Conservation (phyloP, 495 filamentous ascomycete species). For the Bombardia bombarda region DNA sequence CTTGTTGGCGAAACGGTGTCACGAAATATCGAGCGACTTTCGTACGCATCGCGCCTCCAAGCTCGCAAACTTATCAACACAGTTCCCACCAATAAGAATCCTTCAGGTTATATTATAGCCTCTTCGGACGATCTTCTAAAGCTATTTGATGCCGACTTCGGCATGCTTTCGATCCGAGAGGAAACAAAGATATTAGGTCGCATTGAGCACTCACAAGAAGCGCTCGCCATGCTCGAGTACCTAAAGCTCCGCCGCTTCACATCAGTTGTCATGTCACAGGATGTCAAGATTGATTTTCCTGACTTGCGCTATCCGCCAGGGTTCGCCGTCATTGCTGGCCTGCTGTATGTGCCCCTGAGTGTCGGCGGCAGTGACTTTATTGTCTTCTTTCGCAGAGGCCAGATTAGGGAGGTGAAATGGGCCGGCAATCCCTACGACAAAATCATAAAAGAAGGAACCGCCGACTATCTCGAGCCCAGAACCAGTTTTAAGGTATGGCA, state of each 20-base stretch:
- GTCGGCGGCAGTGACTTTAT: slow-evolving; percentile 77
- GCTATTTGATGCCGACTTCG: slow-evolving; percentile 84
- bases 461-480: slow-evolving; percentile 64
- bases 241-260: slow-evolving; percentile 66
- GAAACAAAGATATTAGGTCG: slow-evolving; percentile 84
- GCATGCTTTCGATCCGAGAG: slow-evolving; percentile 73
- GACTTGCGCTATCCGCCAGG: slow-evolving; percentile 77
- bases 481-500: slow-evolving; percentile 72
- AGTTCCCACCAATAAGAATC: slow-evolving; percentile 71
- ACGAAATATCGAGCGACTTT: slow-evolving; percentile 81
- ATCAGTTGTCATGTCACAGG: slow-evolving; percentile 72
- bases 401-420: slow-evolving; percentile 77
- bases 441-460: slow-evolving; percentile 56
- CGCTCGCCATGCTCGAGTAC: slow-evolving; percentile 80
- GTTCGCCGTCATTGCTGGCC: slow-evolving; percentile 68
- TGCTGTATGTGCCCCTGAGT: slow-evolving; percentile 79
- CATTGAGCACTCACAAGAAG: slow-evolving; percentile 70
- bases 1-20: slow-evolving; percentile 82
- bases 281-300: slow-evolving; percentile 71
- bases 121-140: slow-evolving; percentile 81
- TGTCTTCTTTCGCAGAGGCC: slow-evolving; percentile 79
- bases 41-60: slow-evolving; percentile 77
- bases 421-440: slow-evolving; percentile 92
- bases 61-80: slow-evolving; percentile 74
- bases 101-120: slow-evolving; percentile 87